phyloP scores from a whole-genome alignment of 2,329 filamentous ascomycete genomes.

The Fusarium burgessii region DNA sequence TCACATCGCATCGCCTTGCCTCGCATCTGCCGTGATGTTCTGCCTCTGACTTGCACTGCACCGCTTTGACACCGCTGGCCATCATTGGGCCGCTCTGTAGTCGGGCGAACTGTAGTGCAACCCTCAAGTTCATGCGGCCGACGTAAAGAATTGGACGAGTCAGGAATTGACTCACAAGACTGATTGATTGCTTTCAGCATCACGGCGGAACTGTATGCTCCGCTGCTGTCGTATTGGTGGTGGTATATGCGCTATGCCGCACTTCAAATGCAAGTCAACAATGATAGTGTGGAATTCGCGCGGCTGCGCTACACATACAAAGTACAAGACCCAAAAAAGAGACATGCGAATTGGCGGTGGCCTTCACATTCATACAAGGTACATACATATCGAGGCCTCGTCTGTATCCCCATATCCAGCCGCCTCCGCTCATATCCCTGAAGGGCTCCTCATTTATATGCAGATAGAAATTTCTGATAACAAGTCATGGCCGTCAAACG shows the following conservation, averaged over 20 bases:
- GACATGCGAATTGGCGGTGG: constrained; percentile 27
- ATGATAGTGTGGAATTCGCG: constrained; percentile 1
- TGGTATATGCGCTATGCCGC: constrained; percentile 19
- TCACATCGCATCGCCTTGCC: constrained; percentile 23
- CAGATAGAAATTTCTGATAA: constrained; percentile 28
- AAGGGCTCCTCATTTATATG: constrained; percentile 31
- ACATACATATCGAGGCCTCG: constrained; percentile 32
- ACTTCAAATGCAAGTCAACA: constrained; percentile 11
- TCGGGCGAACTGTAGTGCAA: constrained; percentile 34
- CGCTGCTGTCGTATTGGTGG: constrained; percentile 24
- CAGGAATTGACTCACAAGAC: constrained; percentile 16
- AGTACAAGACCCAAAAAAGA: constrained; percentile 6
- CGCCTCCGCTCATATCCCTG: constrained; percentile 19
- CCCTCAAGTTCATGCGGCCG: constrained; percentile 37
- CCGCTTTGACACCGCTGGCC: constrained; percentile 7
- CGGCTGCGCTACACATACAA: constrained; percentile 1
- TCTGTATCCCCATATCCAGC: constrained; percentile 34
- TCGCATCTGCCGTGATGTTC: constrained; percentile 34
- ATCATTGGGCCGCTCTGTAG: constrained; percentile 24
- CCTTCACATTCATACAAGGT: constrained; percentile 14
- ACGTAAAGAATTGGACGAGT: constrained; percentile 20
- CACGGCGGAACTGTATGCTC: constrained; percentile 29
- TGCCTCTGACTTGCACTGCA: constrained; percentile 33
- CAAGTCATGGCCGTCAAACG: constrained; percentile 4
- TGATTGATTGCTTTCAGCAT: not conserved